phyloP scores from a whole-genome alignment of 441 rosid genomes.

The Bruguiera hainesii region DNA sequence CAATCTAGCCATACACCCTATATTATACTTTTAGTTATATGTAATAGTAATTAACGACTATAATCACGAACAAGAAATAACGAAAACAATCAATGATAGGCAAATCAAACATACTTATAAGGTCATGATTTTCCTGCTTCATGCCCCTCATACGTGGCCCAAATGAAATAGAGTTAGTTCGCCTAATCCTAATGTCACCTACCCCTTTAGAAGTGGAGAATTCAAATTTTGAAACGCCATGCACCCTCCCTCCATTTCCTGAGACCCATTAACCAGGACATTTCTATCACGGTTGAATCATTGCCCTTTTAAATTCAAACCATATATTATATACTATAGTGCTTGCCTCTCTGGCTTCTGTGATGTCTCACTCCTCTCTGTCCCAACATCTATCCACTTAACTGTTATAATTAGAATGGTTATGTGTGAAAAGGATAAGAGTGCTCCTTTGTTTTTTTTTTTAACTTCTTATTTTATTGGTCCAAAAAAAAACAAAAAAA shows the following conservation, averaged over 20 bases:
- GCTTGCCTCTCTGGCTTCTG: neutral
- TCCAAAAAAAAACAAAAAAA: too few species aligned
- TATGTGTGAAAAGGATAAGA: neutral
- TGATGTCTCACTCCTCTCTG: neutral
- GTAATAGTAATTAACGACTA: too few species aligned
- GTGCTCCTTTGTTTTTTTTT: too few species aligned
- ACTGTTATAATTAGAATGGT: too few species aligned
- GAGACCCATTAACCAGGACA: neutral
- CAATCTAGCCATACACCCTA: too few species aligned
- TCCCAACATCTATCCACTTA: too few species aligned
- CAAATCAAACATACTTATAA: constrained; percentile 12
- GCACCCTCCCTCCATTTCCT: constrained; percentile 13
- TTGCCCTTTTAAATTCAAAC: constrained; percentile 29
- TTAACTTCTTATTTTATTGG: too few species aligned
- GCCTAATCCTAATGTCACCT: constrained; percentile 17
- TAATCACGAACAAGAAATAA: too few species aligned
- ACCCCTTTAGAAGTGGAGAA: constrained; percentile 7
- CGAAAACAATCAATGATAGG: too few species aligned
- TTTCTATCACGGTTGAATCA: constrained; percentile 24
- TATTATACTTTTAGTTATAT: too few species aligned
- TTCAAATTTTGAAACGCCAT: constrained; percentile 51
- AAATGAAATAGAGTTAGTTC: constrained; percentile 18
- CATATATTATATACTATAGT: too few species aligned
- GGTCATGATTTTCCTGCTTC: constrained; percentile 18
- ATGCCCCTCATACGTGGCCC: constrained; percentile 24